These are phyloP conservation scores for Dryas drummondii DNA, from an alignment of 306 rosid genomes.

Conservation along the genomic window DNA sequence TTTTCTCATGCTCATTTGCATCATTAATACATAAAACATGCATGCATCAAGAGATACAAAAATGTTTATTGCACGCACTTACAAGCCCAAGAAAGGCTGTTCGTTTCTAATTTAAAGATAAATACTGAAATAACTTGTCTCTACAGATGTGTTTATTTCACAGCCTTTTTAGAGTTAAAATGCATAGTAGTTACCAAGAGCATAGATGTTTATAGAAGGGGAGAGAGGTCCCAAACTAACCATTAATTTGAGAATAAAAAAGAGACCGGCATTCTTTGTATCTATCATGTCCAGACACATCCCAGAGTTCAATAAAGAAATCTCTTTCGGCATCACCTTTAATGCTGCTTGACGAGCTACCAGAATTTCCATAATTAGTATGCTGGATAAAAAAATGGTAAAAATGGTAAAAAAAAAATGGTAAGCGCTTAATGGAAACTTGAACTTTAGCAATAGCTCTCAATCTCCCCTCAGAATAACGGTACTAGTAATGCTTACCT, in stretches of 20 bases:
- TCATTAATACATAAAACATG: not conserved
- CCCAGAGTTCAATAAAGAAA: slow-evolving; percentile 96
- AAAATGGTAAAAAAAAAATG: not conserved
- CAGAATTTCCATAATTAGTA: slow-evolving; percentile 67
- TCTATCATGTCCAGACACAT: slow-evolving; percentile 95
- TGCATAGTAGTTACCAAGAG: slow-evolving; percentile 12
- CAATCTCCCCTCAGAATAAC: slow-evolving; percentile 4
- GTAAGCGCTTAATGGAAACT: slow-evolving; percentile 21
- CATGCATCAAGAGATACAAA: slow-evolving; percentile 1
- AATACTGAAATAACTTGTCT: not conserved
- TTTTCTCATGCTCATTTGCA: not conserved
- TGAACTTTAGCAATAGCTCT: slow-evolving; percentile 21
- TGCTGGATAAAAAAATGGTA: slow-evolving; percentile 41
- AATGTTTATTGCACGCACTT: not conserved
- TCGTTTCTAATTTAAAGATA: slow-evolving; percentile 5
- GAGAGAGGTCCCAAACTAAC: slow-evolving; percentile 40
- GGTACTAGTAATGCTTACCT: slow-evolving; percentile 43
- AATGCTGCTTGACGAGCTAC: slow-evolving; percentile 88
- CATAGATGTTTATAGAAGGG: slow-evolving; percentile 6
- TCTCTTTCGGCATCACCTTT: slow-evolving; percentile 86
- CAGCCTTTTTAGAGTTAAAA: slow-evolving; percentile 4
- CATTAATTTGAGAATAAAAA: slow-evolving; percentile 90
- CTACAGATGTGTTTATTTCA: no score
- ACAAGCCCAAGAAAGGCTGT: slow-evolving; percentile 9
- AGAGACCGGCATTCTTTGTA: slow-evolving; percentile 93